phyloP scores from a whole-genome alignment of 148 eudicot genomes.

The Pharnaceum exiguum region DNA sequence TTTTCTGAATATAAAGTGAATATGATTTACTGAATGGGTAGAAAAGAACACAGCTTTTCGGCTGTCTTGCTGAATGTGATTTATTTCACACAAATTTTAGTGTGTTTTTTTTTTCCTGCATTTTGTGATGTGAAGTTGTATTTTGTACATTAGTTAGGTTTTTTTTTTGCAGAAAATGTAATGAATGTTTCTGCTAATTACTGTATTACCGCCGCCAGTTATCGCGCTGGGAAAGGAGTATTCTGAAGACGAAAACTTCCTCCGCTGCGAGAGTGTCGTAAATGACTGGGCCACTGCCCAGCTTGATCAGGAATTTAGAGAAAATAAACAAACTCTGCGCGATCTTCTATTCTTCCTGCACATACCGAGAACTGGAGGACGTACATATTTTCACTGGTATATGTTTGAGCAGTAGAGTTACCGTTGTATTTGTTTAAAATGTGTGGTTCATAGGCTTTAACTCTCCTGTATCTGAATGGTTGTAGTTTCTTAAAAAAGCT shows the following conservation, averaged over 20 bases:
- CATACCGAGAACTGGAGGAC: constrained; percentile 90
- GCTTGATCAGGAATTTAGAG: constrained; percentile 43
- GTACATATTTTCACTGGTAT: constrained; percentile 85
- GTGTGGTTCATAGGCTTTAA: not conserved
- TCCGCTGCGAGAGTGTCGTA: constrained; percentile 54
- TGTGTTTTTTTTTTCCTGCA: too few relatives aligned
- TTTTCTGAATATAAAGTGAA: too few relatives aligned
- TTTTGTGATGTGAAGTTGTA: too few relatives aligned
- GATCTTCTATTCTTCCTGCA: constrained; percentile 90
- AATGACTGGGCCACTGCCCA: constrained; percentile 70
- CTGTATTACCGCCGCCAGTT: too few relatives aligned
- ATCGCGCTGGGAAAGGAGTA: constrained; percentile 22
- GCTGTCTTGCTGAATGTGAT: too few relatives aligned
- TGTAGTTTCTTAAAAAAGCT: constrained; percentile 84
- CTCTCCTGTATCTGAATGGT: not conserved
- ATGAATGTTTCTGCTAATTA: too few relatives aligned
- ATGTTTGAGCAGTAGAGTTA: not conserved
- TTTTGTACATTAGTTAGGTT: too few relatives aligned
- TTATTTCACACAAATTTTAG: too few relatives aligned
- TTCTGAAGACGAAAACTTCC: constrained; percentile 36
- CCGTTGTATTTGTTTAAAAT: not conserved
- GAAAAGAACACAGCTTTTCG: too few relatives aligned
- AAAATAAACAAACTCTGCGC: constrained; percentile 57
- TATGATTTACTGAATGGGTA: too few relatives aligned
- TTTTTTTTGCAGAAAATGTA: too few relatives aligned